Evolutionary conservation across 805 yeast species (phyloP), one percentile per base, ranked within the genome.

Genomic region (Nakazawaea ishiwadae): DNA sequence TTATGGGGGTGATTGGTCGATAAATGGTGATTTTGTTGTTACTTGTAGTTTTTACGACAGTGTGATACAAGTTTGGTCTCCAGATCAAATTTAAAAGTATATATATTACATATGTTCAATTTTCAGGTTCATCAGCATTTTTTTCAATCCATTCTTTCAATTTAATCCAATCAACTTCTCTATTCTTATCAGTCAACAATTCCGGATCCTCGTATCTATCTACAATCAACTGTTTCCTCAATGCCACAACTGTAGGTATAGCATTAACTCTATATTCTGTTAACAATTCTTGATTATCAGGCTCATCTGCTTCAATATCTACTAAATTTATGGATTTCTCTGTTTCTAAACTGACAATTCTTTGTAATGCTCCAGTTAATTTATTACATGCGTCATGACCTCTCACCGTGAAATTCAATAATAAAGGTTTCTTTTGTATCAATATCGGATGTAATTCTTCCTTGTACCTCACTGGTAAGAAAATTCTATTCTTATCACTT

Each of bases 21-120:
- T 55, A 2, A 67, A 68, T 4, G 77, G 69, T 5, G 58, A 59
- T 1, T 50, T 58, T 4, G 75, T 84, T 6, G 83, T 77, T 3
- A 89, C 96, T 1, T 91, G 97, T 58, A 88, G 96, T 42, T 91
- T 91, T 59, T 91, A 91, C 63, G 99, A 91, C 59, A 75, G 76
- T 41, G 77, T 84, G 15, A 72, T 91, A 2, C 96, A 90, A 48
- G 58, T 72, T 23, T 91, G 98, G 98, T 42, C 54, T 6, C 50
- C 44, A 19, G 30, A 16, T 26, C n/a, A n/a, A n/a, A n/a, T n/a
- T n/a, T n/a, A n/a, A n/a, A n/a, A n/a, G n/a, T n/a, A n/a, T n/a
- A n/a, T n/a, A n/a, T n/a, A n/a, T n/a, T n/a, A n/a, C n/a, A n/a
- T n/a, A n/a, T 3, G 11, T 19, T 45, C 45, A 10, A 33, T 39